These are phyloP conservation scores for Cryptosporidium viatorum DNA, from an alignment of 169 alveolate genomes.

Conservation along the genomic window DNA sequence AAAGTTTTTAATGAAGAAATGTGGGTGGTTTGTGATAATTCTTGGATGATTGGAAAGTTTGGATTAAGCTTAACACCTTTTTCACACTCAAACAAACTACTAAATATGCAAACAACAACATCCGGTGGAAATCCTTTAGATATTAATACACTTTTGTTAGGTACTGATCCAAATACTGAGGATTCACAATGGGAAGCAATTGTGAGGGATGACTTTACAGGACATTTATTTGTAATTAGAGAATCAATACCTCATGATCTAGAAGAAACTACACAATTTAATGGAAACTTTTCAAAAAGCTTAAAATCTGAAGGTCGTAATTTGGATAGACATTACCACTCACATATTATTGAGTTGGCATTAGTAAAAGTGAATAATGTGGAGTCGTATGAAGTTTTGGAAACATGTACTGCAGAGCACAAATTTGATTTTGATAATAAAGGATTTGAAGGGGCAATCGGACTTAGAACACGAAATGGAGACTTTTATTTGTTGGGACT, in stretches of 20 bases:
- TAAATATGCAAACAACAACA: slow-evolving; percentile 57
- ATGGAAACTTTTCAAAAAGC: not conserved
- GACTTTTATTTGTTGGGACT: slow-evolving; percentile 60
- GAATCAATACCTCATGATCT: slow-evolving; percentile 64
- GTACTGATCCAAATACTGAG: slow-evolving; percentile 60
- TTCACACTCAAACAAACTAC: slow-evolving; percentile 27
- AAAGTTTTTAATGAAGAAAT: slow-evolving; percentile 59
- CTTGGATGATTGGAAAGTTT: slow-evolving; percentile 70
- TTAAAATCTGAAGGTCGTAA: not conserved
- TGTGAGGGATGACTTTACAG: slow-evolving; percentile 38
- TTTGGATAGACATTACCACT: slow-evolving; percentile 35
- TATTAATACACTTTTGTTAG: slow-evolving; percentile 12
- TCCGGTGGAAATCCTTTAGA: slow-evolving; percentile 60
- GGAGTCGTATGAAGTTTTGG: slow-evolving; percentile 64
- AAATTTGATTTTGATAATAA: slow-evolving; percentile 54
- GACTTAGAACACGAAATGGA: slow-evolving; percentile 66
- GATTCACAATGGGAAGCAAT: slow-evolving; percentile 72
- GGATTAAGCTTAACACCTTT: slow-evolving; percentile 68
- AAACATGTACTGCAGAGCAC: slow-evolving; percentile 58
- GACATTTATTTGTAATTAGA: slow-evolving; percentile 54
- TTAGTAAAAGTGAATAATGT: slow-evolving; percentile 50
- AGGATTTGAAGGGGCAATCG: slow-evolving; percentile 74
- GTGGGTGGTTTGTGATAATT: slow-evolving; percentile 74
- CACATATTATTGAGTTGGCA: slow-evolving; percentile 65
- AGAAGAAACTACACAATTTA: not conserved